Conservation (phyloP, 1,139 yeast species). For the Pichia sp. region DNA sequence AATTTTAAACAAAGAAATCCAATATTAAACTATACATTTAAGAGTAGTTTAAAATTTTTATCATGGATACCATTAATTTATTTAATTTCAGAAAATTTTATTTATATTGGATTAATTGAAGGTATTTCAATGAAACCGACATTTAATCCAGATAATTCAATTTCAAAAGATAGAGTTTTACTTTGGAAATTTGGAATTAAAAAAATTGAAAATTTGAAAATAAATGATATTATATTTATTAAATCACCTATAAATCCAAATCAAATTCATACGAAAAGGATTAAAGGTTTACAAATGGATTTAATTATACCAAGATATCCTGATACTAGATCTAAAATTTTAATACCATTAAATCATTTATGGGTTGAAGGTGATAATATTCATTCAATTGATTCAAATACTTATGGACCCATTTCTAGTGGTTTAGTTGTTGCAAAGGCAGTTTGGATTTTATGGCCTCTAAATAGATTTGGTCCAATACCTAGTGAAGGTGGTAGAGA, state of each 20-base stretch:
- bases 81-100: constrained; percentile 62
- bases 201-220: constrained; percentile 37
- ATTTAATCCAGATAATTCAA: constrained; percentile 48
- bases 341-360: constrained; percentile 69
- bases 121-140: constrained; percentile 91
- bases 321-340: constrained; percentile 56
- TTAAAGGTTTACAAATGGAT: constrained; percentile 46
- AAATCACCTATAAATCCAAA: constrained; percentile 76
- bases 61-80: constrained; percentile 78
- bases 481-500: constrained; percentile 34
- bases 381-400: constrained; percentile 78
- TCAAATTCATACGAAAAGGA: constrained; percentile 64
- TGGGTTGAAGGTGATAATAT: constrained; percentile 94
- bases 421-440: constrained; percentile 76
- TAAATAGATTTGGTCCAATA: constrained; percentile 33
- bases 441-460: constrained; percentile 60
- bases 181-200: constrained; percentile 59
- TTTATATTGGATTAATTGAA: constrained; percentile 67
- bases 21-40: constrained; percentile 20
- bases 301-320: constrained; percentile 54
- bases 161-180: constrained; percentile 55
- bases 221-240: constrained; percentile 72
- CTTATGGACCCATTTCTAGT: constrained; percentile 76
- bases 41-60: constrained; percentile 26
- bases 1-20: constrained; percentile 5